phyloP scores from a whole-genome alignment of 768 basidiomycete genomes.

The Daedaleopsis nitida region DNA sequence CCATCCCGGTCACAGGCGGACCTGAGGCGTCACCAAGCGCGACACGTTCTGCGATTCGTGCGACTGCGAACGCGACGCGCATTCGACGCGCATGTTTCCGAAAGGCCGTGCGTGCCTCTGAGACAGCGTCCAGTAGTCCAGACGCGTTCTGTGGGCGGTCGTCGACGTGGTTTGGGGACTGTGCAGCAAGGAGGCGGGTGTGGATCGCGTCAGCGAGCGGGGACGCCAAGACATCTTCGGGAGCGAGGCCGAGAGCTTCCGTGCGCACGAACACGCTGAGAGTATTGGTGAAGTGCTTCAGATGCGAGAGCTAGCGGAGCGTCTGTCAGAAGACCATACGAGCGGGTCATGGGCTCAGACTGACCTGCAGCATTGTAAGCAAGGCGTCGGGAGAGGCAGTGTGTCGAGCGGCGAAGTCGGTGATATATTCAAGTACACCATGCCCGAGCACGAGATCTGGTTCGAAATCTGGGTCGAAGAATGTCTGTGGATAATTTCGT shows the following conservation, averaged over 20 bases:
- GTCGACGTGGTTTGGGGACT: background rate
- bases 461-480: constrained; percentile 64
- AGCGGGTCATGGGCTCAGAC: constrained; percentile 64
- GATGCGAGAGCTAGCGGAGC: constrained; percentile 51
- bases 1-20: constrained; percentile 13
- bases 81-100: constrained; percentile 34
- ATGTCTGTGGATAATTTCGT: constrained; percentile 45
- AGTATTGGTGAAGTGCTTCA: constrained; percentile 74
- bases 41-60: constrained; percentile 46
- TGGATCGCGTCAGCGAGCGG: constrained; percentile 42
- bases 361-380: constrained; percentile 63
- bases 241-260: constrained; percentile 17
- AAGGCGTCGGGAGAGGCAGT: constrained; percentile 58
- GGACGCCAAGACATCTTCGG: background rate
- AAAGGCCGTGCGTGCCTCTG: constrained; percentile 41
- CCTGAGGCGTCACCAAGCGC: background rate
- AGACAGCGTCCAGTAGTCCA: constrained; percentile 37
- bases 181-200: constrained; percentile 30
- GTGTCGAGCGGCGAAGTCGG: constrained; percentile 59
- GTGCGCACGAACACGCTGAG: constrained; percentile 45
- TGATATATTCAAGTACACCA: constrained; percentile 51
- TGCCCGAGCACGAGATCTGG: constrained; percentile 67
- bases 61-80: constrained; percentile 50
- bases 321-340: constrained; percentile 22
- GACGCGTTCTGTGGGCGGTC: constrained; percentile 21